Evolutionary conservation across 176 grass and related monocot genomes (phyloP), one percentile per base, ranked within the genome.

Genomic region (Poa pratensis): DNA sequence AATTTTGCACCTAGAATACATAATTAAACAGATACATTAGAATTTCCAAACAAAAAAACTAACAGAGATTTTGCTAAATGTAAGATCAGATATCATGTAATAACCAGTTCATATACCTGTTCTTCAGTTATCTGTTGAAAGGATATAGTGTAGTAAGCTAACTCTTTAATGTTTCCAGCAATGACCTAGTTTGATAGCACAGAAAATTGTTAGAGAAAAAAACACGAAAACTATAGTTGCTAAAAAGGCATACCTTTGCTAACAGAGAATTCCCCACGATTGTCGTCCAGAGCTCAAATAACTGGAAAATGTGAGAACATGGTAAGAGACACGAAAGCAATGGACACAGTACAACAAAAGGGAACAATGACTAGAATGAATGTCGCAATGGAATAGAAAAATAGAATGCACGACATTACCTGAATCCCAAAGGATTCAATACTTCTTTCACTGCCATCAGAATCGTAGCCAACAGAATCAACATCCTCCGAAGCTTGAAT

Each of bases 261-360:
- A 98, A 92, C 80, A 89, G 87, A 81, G 87, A 83, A 59, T 93
- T 95, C 15, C 91, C 91, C 76, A 92, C 96, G 64, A 98, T 87
- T n/a, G 96, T 93, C 78, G 89, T 90, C 91, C 94, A 87, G 64
- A 98, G 86, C 80, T 98, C 96, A 82, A 98, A 98, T 84, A 98
- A 87, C 96, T 98, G 73, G 32, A 86, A 78, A 73, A 81, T 13
- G 77, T 24, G 49, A 86, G 39, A 87, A 76, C 3, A 52, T 73
- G 54, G 22, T 77, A 50, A 66, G 50, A 52, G 18, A 67, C 19
- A 66, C 4, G 0, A 42, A 86, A 75, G 37, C 50, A 83, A 82
- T 80, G 37, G 2, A 73, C 40, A 16, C 46, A 55, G 40, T 46
- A 46, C 40, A 86, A 78, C 8, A 77, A 80, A 84, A 55, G 15